These are phyloP conservation scores for Aechmea fasciata DNA, from an alignment of 176 grass and related monocot species.

Conservation along the genomic window DNA sequence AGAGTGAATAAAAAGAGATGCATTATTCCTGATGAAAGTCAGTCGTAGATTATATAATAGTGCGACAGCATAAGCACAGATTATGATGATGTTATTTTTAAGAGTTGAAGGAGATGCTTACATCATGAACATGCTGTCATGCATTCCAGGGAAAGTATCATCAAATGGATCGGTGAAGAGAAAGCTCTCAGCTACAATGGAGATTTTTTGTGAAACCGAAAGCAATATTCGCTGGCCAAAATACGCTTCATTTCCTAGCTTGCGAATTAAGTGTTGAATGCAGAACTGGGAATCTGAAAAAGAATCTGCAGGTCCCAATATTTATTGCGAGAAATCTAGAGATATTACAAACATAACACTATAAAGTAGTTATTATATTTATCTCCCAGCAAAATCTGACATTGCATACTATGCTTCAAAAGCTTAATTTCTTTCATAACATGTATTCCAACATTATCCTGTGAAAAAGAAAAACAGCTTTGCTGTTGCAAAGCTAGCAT, in stretches of 20 bases:
- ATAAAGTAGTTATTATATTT: too few species aligned
- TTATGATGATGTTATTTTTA: slow-evolving; percentile 1
- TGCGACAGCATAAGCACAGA: neutral
- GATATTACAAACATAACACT: too few species aligned
- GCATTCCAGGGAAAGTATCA: slow-evolving; percentile 61
- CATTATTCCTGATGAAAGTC: neutral
- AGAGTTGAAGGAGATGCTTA: slow-evolving; percentile 30
- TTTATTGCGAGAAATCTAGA: neutral
- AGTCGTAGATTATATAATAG: too few species aligned
- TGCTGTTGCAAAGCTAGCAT: too few species aligned
- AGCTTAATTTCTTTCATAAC: too few species aligned
- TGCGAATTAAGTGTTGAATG: slow-evolving; percentile 69
- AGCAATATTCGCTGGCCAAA: slow-evolving; percentile 76
- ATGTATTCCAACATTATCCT: too few species aligned
- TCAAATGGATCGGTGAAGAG: slow-evolving; percentile 80
- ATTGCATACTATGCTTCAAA: too few species aligned
- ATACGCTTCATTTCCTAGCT: slow-evolving; percentile 63
- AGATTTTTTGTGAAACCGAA: slow-evolving; percentile 71
- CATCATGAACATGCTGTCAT: slow-evolving; percentile 82
- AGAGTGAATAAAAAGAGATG: neutral
- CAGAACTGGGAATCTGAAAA: slow-evolving; percentile 59
- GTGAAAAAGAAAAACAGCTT: too few species aligned
- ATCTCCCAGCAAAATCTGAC: too few species aligned
- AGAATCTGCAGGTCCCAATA: slow-evolving; percentile 36
- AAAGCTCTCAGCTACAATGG: slow-evolving; percentile 59